Evolutionary conservation across 1,139 yeast genomes (phyloP).

Genomic region (Geotrichum reessii): DNA sequence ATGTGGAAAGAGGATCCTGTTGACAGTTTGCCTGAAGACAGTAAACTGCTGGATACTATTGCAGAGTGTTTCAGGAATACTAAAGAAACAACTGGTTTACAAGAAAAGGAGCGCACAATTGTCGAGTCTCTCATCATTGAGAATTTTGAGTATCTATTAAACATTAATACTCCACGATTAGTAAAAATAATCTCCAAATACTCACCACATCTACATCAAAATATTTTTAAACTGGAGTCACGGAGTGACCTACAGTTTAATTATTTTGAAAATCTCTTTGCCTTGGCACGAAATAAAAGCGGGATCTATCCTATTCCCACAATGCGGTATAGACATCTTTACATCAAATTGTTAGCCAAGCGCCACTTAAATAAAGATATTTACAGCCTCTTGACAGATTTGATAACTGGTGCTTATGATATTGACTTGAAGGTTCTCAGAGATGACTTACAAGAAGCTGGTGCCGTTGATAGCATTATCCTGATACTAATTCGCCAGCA

Average conservation of each 20-base stretch:
- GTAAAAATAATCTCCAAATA: slow-evolving; percentile 24
- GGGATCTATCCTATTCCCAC: slow-evolving; percentile 23
- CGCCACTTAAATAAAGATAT: slow-evolving; percentile 22
- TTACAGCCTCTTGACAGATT: slow-evolving; percentile 22
- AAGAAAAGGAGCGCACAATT: slow-evolving; percentile 22
- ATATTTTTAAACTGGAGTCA: slow-evolving; percentile 22
- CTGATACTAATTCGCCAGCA: slow-evolving; percentile 28
- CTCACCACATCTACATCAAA: slow-evolving; percentile 28
- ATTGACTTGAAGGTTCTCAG: slow-evolving; percentile 33
- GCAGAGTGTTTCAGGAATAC: slow-evolving; percentile 28
- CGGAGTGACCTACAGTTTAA: slow-evolving; percentile 24
- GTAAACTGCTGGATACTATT: slow-evolving; percentile 28
- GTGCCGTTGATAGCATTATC: slow-evolving; percentile 31
- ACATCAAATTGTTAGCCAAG: slow-evolving; percentile 28
- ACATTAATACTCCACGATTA: slow-evolving; percentile 22
- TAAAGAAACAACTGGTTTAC: slow-evolving; percentile 14
- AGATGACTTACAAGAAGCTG: slow-evolving; percentile 28
- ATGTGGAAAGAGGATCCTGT: slow-evolving; percentile 20
- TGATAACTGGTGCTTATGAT: slow-evolving; percentile 28
- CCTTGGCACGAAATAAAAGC: slow-evolving; percentile 17
- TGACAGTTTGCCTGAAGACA: slow-evolving; percentile 18
- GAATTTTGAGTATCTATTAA: slow-evolving; percentile 24
- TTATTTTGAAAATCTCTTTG: slow-evolving; percentile 26
- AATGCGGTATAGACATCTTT: slow-evolving; percentile 26
- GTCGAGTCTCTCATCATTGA: slow-evolving; percentile 22